Evolutionary conservation across 192 early-diverging fungal genomes (phyloP).

Genomic region (Mortierella alpina): DNA sequence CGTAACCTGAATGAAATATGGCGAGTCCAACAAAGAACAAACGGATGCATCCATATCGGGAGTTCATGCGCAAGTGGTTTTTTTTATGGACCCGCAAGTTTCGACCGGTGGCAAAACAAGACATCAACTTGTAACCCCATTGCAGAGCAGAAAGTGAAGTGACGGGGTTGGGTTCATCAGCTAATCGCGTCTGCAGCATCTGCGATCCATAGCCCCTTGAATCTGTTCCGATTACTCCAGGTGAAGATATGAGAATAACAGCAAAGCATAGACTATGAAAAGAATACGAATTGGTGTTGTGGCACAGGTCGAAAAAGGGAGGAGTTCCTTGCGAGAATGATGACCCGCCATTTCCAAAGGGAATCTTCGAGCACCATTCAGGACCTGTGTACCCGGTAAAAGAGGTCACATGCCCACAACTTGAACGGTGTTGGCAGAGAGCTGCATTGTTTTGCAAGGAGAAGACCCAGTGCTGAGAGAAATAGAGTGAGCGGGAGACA

Average conservation of each 20-base stretch:
- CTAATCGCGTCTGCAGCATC: neutral
- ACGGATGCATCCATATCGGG: no score
- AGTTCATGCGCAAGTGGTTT: no score
- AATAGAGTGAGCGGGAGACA: neutral
- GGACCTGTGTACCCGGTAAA: no score
- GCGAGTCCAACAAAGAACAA: no score
- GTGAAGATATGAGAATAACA: conserved; percentile 11
- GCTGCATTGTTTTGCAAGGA: neutral
- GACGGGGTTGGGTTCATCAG: neutral
- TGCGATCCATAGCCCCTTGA: conserved; percentile 8
- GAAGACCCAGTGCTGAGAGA: neutral
- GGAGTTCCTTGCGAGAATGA: neutral
- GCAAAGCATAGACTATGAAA: neutral
- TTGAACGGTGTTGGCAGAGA: neutral
- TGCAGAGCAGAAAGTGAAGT: no score
- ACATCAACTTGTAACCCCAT: no score
- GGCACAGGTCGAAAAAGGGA: neutral
- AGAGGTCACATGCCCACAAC: neutral
- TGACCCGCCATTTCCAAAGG: no score
- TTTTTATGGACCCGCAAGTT: no score
- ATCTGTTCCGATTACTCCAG: conserved; percentile 22
- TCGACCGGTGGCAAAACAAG: no score
- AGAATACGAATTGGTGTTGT: neutral
- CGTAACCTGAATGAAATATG: neutral
- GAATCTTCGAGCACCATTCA: no score